Conservation (phyloP, 805 yeast species). For the Candida sanyiensis region DNA sequence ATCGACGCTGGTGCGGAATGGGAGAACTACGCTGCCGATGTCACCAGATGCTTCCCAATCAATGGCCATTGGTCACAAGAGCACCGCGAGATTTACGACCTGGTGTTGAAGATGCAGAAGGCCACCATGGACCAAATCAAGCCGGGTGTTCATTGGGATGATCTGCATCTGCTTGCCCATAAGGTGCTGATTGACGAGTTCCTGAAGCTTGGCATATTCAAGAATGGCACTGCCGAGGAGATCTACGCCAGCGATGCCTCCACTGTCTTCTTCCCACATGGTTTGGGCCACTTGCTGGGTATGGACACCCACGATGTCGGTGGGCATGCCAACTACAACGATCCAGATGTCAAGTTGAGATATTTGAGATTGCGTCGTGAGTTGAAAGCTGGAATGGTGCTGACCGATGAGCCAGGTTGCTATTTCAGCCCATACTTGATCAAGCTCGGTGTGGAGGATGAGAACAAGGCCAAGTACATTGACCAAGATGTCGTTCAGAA, state of each 20-base stretch:
- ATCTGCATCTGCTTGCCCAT: constrained; percentile 76
- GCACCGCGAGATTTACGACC: constrained; percentile 72
- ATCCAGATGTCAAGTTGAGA: constrained; percentile 67
- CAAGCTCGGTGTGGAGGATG: constrained; percentile 50
- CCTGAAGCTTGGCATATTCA: constrained; percentile 70
- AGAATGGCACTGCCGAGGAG: constrained; percentile 52
- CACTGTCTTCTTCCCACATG: constrained; percentile 88
- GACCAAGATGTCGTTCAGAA: constrained; percentile 60
- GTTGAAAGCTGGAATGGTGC: constrained; percentile 70
- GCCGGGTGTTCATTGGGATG: constrained; percentile 86
- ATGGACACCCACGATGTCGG: constrained; percentile 97
- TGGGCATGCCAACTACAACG: constrained; percentile 81
- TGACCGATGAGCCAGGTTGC: constrained; percentile 93
- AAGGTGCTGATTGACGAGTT: constrained; percentile 67
- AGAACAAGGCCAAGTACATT: constrained; percentile 36
- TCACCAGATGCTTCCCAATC: constrained; percentile 92
- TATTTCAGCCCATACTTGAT: constrained; percentile 84
- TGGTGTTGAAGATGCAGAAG: constrained; percentile 78
- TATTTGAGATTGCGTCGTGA: constrained; percentile 78
- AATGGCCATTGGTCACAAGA: constrained; percentile 86
- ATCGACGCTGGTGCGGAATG: constrained; percentile 98
- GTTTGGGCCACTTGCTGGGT: constrained; percentile 89
- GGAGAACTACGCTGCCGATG: constrained; percentile 89
- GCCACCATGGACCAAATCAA: constrained; percentile 64
- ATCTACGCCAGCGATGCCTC: constrained; percentile 66